Evolutionary conservation across 129 eudicot species (phyloP).

Genomic region (Ambrosia artemisiifolia): DNA sequence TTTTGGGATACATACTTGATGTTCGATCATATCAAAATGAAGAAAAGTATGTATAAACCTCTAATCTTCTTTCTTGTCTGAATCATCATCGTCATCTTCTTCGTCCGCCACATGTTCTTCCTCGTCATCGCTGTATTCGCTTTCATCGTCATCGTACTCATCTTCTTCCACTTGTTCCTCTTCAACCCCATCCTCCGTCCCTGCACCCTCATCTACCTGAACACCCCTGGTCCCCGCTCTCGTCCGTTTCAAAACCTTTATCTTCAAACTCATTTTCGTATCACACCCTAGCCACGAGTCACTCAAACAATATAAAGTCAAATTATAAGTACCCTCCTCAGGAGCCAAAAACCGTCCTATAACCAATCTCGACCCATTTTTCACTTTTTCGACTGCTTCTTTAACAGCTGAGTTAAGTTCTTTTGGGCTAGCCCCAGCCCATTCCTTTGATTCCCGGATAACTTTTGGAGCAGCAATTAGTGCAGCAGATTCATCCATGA

Average conservation of each 20-base stretch:
- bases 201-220: slow-evolving; percentile 52
- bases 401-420: slow-evolving; percentile 60
- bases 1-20: too few species aligned
- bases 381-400: slow-evolving; percentile 76
- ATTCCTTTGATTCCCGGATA: slow-evolving; percentile 65
- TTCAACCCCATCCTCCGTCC: slow-evolving; percentile 64
- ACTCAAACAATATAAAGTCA: slow-evolving; percentile 59
- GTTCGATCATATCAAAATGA: too few species aligned
- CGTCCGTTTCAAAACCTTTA: slow-evolving; percentile 69
- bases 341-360: slow-evolving; percentile 88
- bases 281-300: slow-evolving; percentile 97
- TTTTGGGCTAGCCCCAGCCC: slow-evolving; percentile 70
- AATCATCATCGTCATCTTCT: slow-evolving; percentile 49
- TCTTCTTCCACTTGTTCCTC: slow-evolving; percentile 84
- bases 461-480: slow-evolving; percentile 75
- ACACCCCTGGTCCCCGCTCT: slow-evolving; percentile 71
- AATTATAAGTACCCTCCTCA: slow-evolving; percentile 66
- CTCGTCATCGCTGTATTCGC: slow-evolving; percentile 88
- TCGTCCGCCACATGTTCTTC: slow-evolving; percentile 47
- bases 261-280: slow-evolving; percentile 52
- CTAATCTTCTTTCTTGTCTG: slow-evolving; percentile 50
- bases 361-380: slow-evolving; percentile 62
- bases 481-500: slow-evolving; percentile 92
- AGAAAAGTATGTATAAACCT: neutral
- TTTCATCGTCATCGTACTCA: slow-evolving; percentile 83